Conservation (phyloP, 805 yeast genomes). For the Teunomyces kruisii region DNA sequence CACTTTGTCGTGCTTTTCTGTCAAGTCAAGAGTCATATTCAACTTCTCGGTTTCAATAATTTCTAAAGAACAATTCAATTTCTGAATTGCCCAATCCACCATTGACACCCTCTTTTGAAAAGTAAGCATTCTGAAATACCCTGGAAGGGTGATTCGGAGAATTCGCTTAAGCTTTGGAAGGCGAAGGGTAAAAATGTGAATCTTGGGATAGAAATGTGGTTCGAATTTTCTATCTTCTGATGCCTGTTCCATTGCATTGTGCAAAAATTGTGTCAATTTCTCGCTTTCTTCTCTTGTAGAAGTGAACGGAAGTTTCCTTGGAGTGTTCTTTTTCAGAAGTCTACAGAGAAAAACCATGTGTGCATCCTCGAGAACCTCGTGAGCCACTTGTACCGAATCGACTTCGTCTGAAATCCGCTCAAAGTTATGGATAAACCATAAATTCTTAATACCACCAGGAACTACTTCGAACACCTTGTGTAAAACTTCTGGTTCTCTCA, state of each 20-base stretch:
- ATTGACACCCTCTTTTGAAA: slow-evolving; percentile 21
- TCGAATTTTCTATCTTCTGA: neutral
- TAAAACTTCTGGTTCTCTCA: slow-evolving; percentile 26
- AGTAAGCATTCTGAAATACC: slow-evolving; percentile 23
- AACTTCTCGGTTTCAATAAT: slow-evolving; percentile 21
- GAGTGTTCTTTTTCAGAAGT: slow-evolving; percentile 32
- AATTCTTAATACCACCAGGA: slow-evolving; percentile 53
- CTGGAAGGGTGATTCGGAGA: slow-evolving; percentile 25
- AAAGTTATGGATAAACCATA: slow-evolving; percentile 57
- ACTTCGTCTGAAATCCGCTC: slow-evolving; percentile 17
- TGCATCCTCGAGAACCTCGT: slow-evolving; percentile 28
- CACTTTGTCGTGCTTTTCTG: slow-evolving; percentile 39
- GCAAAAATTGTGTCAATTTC: neutral
- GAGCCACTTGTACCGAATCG: slow-evolving; percentile 22
- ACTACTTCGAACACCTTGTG: slow-evolving; percentile 34
- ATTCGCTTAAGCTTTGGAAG: slow-evolving; percentile 22
- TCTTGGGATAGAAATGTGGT: slow-evolving; percentile 34
- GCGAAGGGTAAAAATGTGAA: slow-evolving; percentile 17
- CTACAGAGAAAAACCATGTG: slow-evolving; percentile 20
- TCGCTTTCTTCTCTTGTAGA: neutral
- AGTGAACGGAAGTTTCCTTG: neutral
- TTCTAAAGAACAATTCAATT: slow-evolving; percentile 12
- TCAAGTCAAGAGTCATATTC: slow-evolving; percentile 14
- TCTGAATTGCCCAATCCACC: slow-evolving; percentile 29
- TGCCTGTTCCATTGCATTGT: neutral